Evolutionary conservation across 2,329 filamentous ascomycete species (phyloP), one percentile per base, ranked within the genome.

Genomic region (Mycogone perniciosa): DNA sequence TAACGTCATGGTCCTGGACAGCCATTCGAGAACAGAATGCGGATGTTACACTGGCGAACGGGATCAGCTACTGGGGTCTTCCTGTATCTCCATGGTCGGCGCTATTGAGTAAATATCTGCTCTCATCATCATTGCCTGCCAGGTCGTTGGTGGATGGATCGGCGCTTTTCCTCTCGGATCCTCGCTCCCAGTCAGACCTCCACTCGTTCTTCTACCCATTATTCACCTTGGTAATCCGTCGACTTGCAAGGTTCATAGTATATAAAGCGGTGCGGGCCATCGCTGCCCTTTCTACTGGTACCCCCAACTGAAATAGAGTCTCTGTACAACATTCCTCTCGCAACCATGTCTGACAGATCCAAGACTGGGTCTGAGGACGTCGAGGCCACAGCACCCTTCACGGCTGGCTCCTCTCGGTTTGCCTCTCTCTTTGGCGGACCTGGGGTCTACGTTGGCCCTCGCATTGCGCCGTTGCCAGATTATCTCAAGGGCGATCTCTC

Each of bases 391-490:
- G 38, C 44, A 10, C 44, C 39, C 34, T 50, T 47, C 13, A 56
- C 56, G n/a, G 54, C 44, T 13, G 49, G 54, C 27, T 60, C 63
- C 20, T 63, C 64, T 1, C 57, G 60, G 54, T 62, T 62, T 50
- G 67, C 68, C 7, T 60, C 63, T 37, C 47, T 68, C 11, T 72
- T 74, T 47, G 71, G 71, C 38, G 71, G 71, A 31, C 54, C 58
- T 7, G 58, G 60, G 29, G 71, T 77, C 41, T 61, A 58, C 38
- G 65, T 80, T 44, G 78, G 78, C 1, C 76, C 73, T 51, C 74
- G 78, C 45, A 81, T 81, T 55, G 73, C 72, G 10, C 73, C 74
- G 6, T 61, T 76, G 8, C 68, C 72, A 10, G 61, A 65, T 7
- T 66, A 67, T 51, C 60, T 61, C 46, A 66, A 60, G 55, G 56